These are phyloP conservation scores for Suillus placidus DNA, from an alignment of 768 basidiomycete genomes.

Conservation along the genomic window DNA sequence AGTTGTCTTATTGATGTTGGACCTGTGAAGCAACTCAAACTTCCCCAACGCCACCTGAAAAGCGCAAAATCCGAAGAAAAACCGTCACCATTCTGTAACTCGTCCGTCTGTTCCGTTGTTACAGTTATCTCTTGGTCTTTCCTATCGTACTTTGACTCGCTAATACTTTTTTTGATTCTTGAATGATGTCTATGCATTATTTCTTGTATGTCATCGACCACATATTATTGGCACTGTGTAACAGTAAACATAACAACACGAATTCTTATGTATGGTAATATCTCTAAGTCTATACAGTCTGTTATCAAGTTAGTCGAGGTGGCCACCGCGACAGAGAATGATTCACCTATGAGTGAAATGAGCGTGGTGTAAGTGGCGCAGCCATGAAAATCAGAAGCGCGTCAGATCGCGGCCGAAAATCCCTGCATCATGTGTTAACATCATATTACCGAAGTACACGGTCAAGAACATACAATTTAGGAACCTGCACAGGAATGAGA, in stretches of 20 bases:
- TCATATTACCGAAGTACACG: slow-evolving; percentile 15
- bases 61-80: slow-evolving; percentile 34
- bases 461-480: slow-evolving; percentile 55
- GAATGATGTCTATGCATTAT: slow-evolving; percentile 6
- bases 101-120: neutral
- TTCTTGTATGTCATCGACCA: neutral
- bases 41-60: slow-evolving; percentile 21
- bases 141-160: slow-evolving; percentile 9
- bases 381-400: slow-evolving; percentile 50
- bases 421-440: slow-evolving; percentile 44
- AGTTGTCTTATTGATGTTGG: neutral
- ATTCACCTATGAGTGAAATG: slow-evolving; percentile 19
- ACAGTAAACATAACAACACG: slow-evolving; percentile 8
- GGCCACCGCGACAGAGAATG: slow-evolving; percentile 21
- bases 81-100: slow-evolving; percentile 29
- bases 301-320: slow-evolving; percentile 13
- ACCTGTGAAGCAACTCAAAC: neutral
- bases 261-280: slow-evolving; percentile 10
- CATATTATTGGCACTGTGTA: slow-evolving; percentile 9
- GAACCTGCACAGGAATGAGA: slow-evolving; percentile 48
- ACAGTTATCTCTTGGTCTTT: neutral
- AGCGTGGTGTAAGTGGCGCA: slow-evolving; percentile 1
- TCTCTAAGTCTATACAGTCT: slow-evolving; percentile 15
- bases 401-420: slow-evolving; percentile 77
- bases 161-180: neutral